A percentile compares a stretch with the other conserved stretches of the same genome.
Evolutionary conservation across 192 early-diverging fungal species (phyloP).

Genomic region (Jimgerdemannia flammicorona): DNA sequence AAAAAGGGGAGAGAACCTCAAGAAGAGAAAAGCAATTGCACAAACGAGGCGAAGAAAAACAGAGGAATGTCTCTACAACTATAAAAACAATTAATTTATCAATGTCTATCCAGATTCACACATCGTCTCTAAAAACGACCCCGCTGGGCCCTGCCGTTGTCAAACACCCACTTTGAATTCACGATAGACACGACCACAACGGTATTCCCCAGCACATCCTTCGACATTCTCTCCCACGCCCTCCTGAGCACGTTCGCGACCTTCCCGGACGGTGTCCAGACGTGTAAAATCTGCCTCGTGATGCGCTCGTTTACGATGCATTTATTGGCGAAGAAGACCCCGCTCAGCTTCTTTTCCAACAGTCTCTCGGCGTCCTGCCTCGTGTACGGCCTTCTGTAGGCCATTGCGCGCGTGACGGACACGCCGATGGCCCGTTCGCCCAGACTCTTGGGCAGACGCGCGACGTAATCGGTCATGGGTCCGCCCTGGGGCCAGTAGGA

Average conservation of each 20-base stretch:
- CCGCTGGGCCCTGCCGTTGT: background rate
- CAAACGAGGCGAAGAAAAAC: background rate
- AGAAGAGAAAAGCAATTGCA: too few species aligned
- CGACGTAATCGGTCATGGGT: conserved; percentile 48
- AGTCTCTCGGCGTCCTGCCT: conserved; percentile 32
- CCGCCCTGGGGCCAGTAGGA: conserved; percentile 31
- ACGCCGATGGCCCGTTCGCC: conserved; percentile 32
- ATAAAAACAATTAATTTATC: background rate
- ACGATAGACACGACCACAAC: background rate
- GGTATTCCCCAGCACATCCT: background rate
- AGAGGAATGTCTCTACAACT: background rate
- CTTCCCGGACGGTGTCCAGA: conserved; percentile 44
- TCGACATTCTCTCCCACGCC: background rate
- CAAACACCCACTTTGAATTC: background rate
- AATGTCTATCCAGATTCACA: conserved; percentile 1
- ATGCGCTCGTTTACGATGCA: conserved; percentile 34
- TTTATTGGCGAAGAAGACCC: conserved; percentile 32
- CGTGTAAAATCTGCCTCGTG: conserved; percentile 47
- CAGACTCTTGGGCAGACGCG: conserved; percentile 24
- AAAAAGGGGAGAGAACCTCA: too few species aligned
- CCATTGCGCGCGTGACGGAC: conserved; percentile 45
- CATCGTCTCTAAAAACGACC: background rate
- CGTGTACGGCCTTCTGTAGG: conserved; percentile 31
- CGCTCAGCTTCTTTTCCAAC: conserved; percentile 37
- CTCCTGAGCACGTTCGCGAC: background rate